Evolutionary conservation across 1,139 yeast genomes (phyloP).

Genomic region (Geotrichum bryndzae): DNA sequence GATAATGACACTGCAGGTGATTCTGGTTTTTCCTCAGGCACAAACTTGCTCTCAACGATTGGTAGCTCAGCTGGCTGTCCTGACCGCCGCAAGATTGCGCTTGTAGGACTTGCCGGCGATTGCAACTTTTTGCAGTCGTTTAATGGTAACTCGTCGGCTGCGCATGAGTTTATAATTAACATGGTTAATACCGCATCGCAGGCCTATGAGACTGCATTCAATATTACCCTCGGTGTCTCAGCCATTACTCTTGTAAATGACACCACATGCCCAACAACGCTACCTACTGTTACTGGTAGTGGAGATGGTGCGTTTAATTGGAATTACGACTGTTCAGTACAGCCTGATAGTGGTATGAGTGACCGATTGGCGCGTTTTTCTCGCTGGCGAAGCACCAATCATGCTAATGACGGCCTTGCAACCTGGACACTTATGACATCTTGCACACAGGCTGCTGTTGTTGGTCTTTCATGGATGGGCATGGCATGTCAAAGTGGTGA

Average conservation of each 20-base stretch:
- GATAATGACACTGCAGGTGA: constrained; percentile 25
- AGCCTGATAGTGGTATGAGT: constrained; percentile 24
- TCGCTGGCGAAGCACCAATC: constrained; percentile 33
- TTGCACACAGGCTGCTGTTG: constrained; percentile 35
- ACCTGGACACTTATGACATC: constrained; percentile 38
- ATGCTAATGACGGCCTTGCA: constrained; percentile 32
- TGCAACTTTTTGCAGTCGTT: constrained; percentile 34
- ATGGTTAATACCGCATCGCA: constrained; percentile 36
- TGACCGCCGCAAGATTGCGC: constrained; percentile 31
- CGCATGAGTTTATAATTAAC: constrained; percentile 33
- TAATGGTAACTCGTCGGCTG: constrained; percentile 28
- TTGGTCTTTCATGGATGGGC: constrained; percentile 40
- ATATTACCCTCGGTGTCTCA: constrained; percentile 34
- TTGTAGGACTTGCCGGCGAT: constrained; percentile 39
- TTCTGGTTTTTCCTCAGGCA: constrained; percentile 30
- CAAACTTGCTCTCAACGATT: constrained; percentile 28
- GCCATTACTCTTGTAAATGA: constrained; percentile 22
- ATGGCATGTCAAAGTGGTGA: constrained; percentile 30
- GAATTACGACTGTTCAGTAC: constrained; percentile 32
- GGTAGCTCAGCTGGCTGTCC: constrained; percentile 38
- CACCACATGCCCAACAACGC: constrained; percentile 28
- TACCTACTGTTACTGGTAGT: constrained; percentile 18
- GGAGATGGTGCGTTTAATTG: constrained; percentile 22
- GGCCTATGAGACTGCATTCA: constrained; percentile 36
- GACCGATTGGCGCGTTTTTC: constrained; percentile 33